Base-by-base conservation (phyloP, 129 eudicot species). In the Calendula officinalis region DNA sequence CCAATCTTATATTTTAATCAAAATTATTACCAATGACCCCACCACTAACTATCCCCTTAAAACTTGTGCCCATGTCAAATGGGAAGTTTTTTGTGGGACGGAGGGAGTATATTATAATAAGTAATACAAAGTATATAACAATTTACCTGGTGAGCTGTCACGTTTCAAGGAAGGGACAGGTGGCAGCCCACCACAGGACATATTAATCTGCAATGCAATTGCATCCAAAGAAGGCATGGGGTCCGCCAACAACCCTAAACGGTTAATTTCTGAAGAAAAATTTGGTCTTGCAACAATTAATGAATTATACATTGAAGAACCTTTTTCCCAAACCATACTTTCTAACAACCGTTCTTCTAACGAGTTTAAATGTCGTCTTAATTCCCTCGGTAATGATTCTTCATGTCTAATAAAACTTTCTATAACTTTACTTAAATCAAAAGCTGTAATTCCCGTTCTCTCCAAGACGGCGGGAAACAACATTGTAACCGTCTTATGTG, bases 311-410 rank as follows among this genome's bases (percentile, higher is more conserved):
- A 94, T 82, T 3, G 97, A 89, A 32, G 99, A 94, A 16, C 99
- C 99, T 63, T 82, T 94, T 71, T 94, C 99, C 99, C 99, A 94
- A 4, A 94, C 97, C 97, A 89, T 83, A 77, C 95, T 82, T 80
- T 94, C 99, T 78, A 94, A 70, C 33, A 94, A 89, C 51, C 95
- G 80, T 74, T 94, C 99, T 78, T 94, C 99, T 37, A 94, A 52
- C 1, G 97, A 86, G 71, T 94, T 94, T 56, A 94, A 69, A 78
- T 94, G 99, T 62, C 99, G 78, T 44, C 91, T 81, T 34, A 94
- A 66, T 69, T 94, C 99, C 67, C 99, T 80, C 1, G 99, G 99
- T 48, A 94, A 87, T 54, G 84, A 80, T 55, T 86, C 97, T 66
- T 94, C 99, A 38, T 94, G 99, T 52, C 99, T 72, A 9, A 94